Evolutionary conservation across 805 yeast genomes (phyloP), one percentile per base, ranked within the genome.

Genomic region (Candida easanensis): DNA sequence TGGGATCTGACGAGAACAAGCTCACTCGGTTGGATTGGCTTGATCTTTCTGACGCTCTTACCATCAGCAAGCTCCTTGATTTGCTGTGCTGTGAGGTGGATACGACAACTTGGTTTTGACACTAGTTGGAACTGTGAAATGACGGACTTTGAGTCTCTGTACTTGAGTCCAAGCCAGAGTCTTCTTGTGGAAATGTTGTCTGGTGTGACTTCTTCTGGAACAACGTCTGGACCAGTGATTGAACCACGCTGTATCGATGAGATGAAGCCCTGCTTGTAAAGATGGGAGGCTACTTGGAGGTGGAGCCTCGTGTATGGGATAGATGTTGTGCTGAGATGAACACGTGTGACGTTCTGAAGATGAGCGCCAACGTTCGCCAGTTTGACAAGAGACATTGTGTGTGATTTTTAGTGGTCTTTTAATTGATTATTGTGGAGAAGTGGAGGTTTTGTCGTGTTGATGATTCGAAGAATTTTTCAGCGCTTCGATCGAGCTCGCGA

Each of bases 81-180:
- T 51, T 90, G 96, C 1, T 74, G 71, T 17, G 71, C 65, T 2
- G 74, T 66, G 54, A 89, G 78, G 51, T 72, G 65, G 17, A 90
- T 84, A 60, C 82, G 75, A 60, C 91, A 75, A 57, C 83, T 87
- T 31, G 99, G 98, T 58, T 84, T 89, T 35, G 93, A 84, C 23
- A 93, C 79, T 53, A 91, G 71, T 23, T 77, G 73, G 55, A 89
- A 77, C 42, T 79, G 75, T 51, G 80, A 74, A 50, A 93, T 71
- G 15, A 93, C 95, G 0, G 97, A 84, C 52, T 73, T 70, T 58
- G 83, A 79, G 51, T 88, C 79, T 59, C 91, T 79, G 64, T 93
- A 93, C 63, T 93, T 93, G 62, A 93, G 70, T 2, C 90, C 95
- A 17, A 93, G 64, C 99, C 99, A 93, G 39, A 93, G 73, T 53